These are phyloP conservation scores for Agrostemma githago DNA, from an alignment of 148 eudicot genomes.

Conservation along the genomic window DNA sequence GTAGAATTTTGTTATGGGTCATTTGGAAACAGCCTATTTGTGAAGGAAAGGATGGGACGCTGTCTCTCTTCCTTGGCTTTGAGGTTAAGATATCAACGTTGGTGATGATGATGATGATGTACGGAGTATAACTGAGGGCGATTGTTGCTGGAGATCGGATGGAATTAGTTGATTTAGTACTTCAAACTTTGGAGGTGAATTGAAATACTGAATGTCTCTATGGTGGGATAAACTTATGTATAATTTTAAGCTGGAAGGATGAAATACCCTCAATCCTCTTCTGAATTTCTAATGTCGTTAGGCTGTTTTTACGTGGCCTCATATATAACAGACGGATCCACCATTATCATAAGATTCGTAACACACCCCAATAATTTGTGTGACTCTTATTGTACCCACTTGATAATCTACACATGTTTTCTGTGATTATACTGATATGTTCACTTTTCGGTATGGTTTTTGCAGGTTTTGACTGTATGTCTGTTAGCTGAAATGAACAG, in stretches of 20 bases:
- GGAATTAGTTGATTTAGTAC: not conserved
- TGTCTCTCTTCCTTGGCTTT: not conserved
- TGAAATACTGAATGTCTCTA: not conserved
- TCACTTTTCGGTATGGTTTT: constrained; percentile 3
- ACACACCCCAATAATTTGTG: not conserved
- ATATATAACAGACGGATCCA: too few species aligned
- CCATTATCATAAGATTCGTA: too few species aligned
- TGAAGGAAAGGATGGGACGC: not conserved
- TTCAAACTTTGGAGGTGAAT: not conserved
- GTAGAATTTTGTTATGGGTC: too few species aligned
- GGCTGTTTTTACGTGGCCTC: not conserved
- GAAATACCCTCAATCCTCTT: not conserved
- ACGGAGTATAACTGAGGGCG: not conserved
- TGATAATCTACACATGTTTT: not conserved
- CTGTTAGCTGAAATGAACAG: constrained; percentile 70
- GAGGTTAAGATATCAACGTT: not conserved
- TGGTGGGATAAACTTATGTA: not conserved
- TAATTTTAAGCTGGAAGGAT: not conserved
- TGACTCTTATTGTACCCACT: not conserved
- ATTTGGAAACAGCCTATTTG: not conserved
- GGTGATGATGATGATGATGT: not conserved
- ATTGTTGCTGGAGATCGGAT: not conserved
- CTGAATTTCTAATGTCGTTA: not conserved
- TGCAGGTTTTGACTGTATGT: constrained; percentile 66
- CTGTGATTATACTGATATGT: not conserved